Base-by-base conservation (phyloP, 129 eudicot species). In the Artemisia annua region DNA sequence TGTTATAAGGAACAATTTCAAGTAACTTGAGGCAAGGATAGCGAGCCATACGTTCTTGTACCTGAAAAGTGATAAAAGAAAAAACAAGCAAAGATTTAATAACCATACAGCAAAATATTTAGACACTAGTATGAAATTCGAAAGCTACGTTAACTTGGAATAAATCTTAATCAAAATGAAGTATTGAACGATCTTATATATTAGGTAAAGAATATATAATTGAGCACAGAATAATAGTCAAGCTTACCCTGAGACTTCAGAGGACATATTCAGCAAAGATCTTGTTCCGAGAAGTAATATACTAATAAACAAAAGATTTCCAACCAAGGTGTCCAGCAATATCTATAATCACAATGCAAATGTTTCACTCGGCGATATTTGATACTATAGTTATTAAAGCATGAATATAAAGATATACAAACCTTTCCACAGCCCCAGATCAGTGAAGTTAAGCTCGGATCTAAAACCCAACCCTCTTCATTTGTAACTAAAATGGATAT, bases 1-100 rank as follows among this genome's bases (percentile, higher is more conserved):
- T 69, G 90, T 83, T 16, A 87, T 39, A 48, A 89, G 89, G 77
- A 87, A 93, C 56, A 87, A 53, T 75, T 87, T 93, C 66, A 93
- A 78, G 86, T 87, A 93, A 81, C 98, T 87, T 18, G 98, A 93
- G 49, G 87, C 85, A 68, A 87, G 87, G 73, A 89, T 73, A 3
- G 84, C 86, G 0, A 93, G 86, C 78, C 91, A 62, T 56, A 81
- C 51, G 66, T 83, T 83, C 71, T 85, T 80, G 76, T 65, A 89
- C 78, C 92, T 83, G 84, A 63, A 46, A 65, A 66, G 32, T 39
- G 43, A 49, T 8, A 48, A 39, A 55, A 12, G 19, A 57, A 43
- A 48, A 39, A 11, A 26, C 46, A 24, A n/a, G 28, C 26, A 52
- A 64, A 75, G 20, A 54, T 54, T 24, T 20, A 16, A 63, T 49